A percentile compares a stretch with the other conserved stretches of the same genome.
Conservation (phyloP, 1,139 yeast species). For the Protomyces inouyei region DNA sequence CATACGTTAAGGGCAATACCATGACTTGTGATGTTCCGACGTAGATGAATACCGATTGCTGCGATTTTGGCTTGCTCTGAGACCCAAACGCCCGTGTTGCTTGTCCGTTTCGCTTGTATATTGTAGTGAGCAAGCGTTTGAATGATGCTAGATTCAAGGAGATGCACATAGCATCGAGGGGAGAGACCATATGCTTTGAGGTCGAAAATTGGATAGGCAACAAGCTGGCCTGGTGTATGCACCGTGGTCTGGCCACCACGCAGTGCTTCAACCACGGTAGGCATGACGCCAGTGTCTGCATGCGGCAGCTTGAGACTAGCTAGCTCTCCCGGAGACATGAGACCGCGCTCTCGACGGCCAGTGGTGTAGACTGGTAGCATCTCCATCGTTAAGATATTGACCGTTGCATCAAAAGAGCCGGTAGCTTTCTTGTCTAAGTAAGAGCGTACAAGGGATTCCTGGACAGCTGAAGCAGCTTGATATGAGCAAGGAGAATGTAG, state of each 20-base stretch:
- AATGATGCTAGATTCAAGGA: constrained; percentile 61
- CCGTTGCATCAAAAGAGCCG: constrained; percentile 40
- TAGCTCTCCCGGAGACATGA: background rate
- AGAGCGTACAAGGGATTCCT: constrained; percentile 56
- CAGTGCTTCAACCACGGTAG: constrained; percentile 64
- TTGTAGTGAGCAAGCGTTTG: constrained; percentile 47
- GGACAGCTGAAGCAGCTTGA: constrained; percentile 56
- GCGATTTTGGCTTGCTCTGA: constrained; percentile 56
- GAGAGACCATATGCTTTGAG: constrained; percentile 47
- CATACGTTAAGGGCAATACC: constrained; percentile 78
- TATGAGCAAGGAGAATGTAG: constrained; percentile 44
- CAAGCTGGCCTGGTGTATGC: constrained; percentile 94
- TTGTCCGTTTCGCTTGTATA: constrained; percentile 52
- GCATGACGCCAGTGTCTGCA: constrained; percentile 37
- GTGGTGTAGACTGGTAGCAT: constrained; percentile 83
- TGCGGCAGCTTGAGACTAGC: background rate
- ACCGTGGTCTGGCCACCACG: constrained; percentile 98
- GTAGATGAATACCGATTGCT: constrained; percentile 82
- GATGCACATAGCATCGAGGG: constrained; percentile 70
- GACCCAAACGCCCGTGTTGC: constrained; percentile 61
- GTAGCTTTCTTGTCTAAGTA: constrained; percentile 52
- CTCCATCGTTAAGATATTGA: constrained; percentile 63
- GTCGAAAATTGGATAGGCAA: constrained; percentile 77
- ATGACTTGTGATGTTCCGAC: constrained; percentile 79
- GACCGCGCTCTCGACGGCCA: constrained; percentile 68